Base-by-base conservation (phyloP, 495 filamentous ascomycete genomes). In the Ramalina intermedia region DNA sequence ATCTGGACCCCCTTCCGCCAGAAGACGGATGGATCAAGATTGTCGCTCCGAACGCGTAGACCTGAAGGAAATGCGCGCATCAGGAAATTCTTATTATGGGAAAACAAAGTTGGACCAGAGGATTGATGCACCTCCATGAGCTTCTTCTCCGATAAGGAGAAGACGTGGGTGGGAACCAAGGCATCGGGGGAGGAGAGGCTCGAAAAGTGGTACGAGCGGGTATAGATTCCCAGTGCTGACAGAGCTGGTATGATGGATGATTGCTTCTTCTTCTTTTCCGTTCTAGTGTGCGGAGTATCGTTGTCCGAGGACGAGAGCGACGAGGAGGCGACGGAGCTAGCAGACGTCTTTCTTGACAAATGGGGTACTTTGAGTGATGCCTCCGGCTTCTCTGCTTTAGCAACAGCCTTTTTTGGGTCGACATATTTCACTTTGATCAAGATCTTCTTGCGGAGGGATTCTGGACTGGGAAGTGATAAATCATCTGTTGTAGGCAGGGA, bases 1-100 rank as follows among this genome's bases (percentile, higher is more conserved):
- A 95, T 80, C 66, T 96, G 90, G 4, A 91, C 84, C 9, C 90
- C 90, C 51, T 84, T 80, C 3, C 84, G 70, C 90, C 90, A 96
- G 69, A 87, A 89, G 29, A 79, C 67, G 1, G 75, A 71, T 1
- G 90, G 88, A 55, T 95, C 85, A 9, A 87, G 73, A 57, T 95
- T 96, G 1, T 86, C 87, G 3, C 86, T 93, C 43, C 71, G 70
- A 46, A 96, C 79, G 1, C 90, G 80, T 50, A 87, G 70, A 2
- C 86, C 86, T 6, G 79, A 84, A 0, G 90, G 90, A 54, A 94
- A 96, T 0, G 87, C 81, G 0, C 90, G 78, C 87, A 95, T 94
- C 53, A 96, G 65, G 58, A 75, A 86, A 26, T 72, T 61, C n/a
- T 79, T 73, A 61, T 96, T 96, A 68, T 96, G 89, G 13, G 77